Base-by-base conservation (phyloP, 139 green algal genomes). In the Closterium sp. region DNA sequence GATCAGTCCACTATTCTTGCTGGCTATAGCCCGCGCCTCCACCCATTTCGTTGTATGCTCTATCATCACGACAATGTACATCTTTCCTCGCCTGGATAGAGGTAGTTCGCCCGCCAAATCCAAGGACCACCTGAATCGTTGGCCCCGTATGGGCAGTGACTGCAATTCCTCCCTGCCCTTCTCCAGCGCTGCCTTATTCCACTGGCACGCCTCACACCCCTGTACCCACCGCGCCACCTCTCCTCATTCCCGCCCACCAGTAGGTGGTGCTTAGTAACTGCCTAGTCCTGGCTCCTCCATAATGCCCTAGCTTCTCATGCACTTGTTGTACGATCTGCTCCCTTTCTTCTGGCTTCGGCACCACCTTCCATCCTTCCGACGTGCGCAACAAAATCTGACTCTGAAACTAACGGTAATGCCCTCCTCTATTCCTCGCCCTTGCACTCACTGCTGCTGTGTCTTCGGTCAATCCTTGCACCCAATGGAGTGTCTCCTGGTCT, bases 31-130 rank as follows among this genome's bases (percentile, higher is more conserved):
- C 6, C 84, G 30, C 4, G 93, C 28, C 76, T 93, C 88, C 0
- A 95, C 64, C 23, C 85, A 81, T 69, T 95, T 94, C 23, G 4
- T 87, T 33, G 94, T 93, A 23, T 93, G 76, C 38, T 96, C 91
- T 9, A 95, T 89, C 0, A 69, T 83, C 1, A 96, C 88, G 87
- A 94, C 87, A 3, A 93, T 64, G 64, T 94, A 94, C 3, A 30
- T 88, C 87, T 94, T 69, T 28, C 89, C 85, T n/a, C 66, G 33
- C 28, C 5, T 33, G 0, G 89, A 89, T 9, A 33, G 21, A 0
- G 66, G 28, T 0, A 95, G 86, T 21, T 84, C 85, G 0, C 90
- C 91, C 2, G 43, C 89, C 16, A 93, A 32, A 30, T 94, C 91
- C 19, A 95, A n/a, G 0, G 81, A 35, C 16, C 34, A 88, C 1